Evolutionary conservation across 2,329 filamentous ascomycete genomes (phyloP).

Genomic region (Calonectria hawksworthii): DNA sequence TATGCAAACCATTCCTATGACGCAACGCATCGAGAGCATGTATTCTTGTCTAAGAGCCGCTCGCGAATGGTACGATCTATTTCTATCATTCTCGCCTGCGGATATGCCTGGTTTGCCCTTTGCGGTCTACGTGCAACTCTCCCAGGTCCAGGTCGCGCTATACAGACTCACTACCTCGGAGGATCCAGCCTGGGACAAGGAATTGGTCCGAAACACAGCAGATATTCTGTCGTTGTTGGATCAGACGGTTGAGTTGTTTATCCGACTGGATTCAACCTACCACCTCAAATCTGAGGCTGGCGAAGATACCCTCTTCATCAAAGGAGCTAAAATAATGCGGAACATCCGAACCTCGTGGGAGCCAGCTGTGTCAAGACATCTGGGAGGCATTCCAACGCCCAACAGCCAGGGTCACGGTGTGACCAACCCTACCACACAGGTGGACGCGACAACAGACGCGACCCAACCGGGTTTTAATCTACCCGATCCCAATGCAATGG

Average conservation of each 20-base stretch:
- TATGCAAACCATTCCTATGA: slow-evolving; percentile 48
- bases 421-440: slow-evolving; percentile 18
- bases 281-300: slow-evolving; percentile 43
- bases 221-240: slow-evolving; percentile 54
- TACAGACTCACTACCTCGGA: slow-evolving; percentile 57
- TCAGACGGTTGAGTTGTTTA: slow-evolving; percentile 50
- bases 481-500: slow-evolving; percentile 43
- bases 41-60: slow-evolving; percentile 53
- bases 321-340: slow-evolving; percentile 53
- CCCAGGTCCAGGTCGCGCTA: slow-evolving; percentile 53
- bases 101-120: slow-evolving; percentile 52
- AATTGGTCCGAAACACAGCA: slow-evolving; percentile 51
- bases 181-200: slow-evolving; percentile 58
- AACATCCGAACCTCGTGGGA: slow-evolving; percentile 54
- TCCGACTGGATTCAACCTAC: slow-evolving; percentile 44
- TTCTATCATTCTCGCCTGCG: slow-evolving; percentile 49
- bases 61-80: slow-evolving; percentile 53
- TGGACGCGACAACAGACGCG: slow-evolving; percentile 24
- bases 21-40: slow-evolving; percentile 51
- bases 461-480: slow-evolving; percentile 35
- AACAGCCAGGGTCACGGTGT: slow-evolving; percentile 41
- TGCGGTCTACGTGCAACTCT: slow-evolving; percentile 50
- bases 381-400: slow-evolving; percentile 48
- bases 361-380: slow-evolving; percentile 48
- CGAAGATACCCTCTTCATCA: slow-evolving; percentile 50